Conservation (phyloP, 73 alveolate species). For the Durusdinium trenchii region DNA sequence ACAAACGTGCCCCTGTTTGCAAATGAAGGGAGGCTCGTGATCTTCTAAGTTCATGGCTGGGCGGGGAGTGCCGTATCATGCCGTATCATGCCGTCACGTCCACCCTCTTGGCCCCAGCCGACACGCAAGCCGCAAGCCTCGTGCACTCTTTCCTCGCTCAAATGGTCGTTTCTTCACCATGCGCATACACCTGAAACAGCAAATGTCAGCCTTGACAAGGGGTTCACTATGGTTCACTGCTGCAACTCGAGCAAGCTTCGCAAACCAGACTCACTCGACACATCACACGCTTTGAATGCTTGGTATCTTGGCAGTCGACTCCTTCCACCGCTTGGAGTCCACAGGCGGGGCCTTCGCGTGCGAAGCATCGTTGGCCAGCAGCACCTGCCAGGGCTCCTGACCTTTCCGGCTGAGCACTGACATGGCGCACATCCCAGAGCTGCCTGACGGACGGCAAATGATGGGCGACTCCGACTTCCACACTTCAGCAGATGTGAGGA, state of each 20-base stretch:
- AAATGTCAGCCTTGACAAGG: background rate
- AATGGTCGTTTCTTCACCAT: slow-evolving; percentile 60
- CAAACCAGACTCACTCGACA: background rate
- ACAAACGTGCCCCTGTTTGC: too few species aligned
- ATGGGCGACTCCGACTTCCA: background rate
- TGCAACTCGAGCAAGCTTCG: background rate
- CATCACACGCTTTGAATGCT: background rate
- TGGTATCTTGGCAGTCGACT: background rate
- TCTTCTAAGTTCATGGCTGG: too few species aligned
- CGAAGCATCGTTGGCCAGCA: slow-evolving; percentile 78
- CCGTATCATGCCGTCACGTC: too few species aligned
- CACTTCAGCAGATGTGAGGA: background rate
- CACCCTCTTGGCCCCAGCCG: too few species aligned
- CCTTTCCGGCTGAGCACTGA: background rate
- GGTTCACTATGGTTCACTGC: background rate
- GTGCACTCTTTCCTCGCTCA: background rate
- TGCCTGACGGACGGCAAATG: background rate
- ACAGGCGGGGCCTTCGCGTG: slow-evolving; percentile 39
- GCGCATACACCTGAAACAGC: slow-evolving; percentile 29
- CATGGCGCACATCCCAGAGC: slow-evolving; percentile 29
- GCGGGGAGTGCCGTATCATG: too few species aligned
- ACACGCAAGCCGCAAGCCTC: too few species aligned
- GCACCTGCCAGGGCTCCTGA: slow-evolving; percentile 37
- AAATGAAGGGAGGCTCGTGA: too few species aligned
- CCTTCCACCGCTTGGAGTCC: background rate